Evolutionary conservation across 1,284 basidiomycete species (phyloP), one percentile per base, ranked within the genome.

Genomic region (Sphagnurus paluster): DNA sequence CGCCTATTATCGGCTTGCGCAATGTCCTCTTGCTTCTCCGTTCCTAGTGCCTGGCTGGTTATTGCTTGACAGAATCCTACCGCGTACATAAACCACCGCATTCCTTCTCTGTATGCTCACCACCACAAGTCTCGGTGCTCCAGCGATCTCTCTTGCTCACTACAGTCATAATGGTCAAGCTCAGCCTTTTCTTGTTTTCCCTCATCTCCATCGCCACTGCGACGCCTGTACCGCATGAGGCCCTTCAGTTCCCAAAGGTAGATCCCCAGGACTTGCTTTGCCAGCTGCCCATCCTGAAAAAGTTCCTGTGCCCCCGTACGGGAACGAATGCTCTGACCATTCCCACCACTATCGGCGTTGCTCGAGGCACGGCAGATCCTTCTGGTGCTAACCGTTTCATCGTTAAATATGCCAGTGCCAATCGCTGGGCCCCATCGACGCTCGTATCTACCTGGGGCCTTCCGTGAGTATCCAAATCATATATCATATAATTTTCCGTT

Each of bases 321-420:
- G 62, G 63, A 17, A 52, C 58, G 3, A 54, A 59, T 14, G 51
- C 60, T 16, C 43, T 66, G 7, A 65, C 58, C 24, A 67, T 80
- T 24, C 48, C 53, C 16, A 84, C 82, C 2, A 66, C 72, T 13
- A 47, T 85, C 21, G 84, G 84, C 10, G 64, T 64, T 17, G 82
- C 83, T 3, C 59, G 63, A n/a, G 84, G 84, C 26, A 69, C 72
- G 2, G 39, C 66, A 6, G 77, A 79, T 50, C 61, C 65, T n/a
- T 58, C 67, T 29, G 75, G 74, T 29, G 77, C 72, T 17, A 64
- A 66, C 42, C 71, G 83, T 35, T 88, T 82, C 59, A 61, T 76
- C 24, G 84, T 85, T 50, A 80, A 74, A 55, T 89, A 88, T 61
- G 86, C 79, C 8, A 69, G 69, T 47, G 82, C 83, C 7, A 49